These are phyloP conservation scores for Cryptococcus sp. DNA, from an alignment of 1,284 basidiomycete species.

Conservation along the genomic window DNA sequence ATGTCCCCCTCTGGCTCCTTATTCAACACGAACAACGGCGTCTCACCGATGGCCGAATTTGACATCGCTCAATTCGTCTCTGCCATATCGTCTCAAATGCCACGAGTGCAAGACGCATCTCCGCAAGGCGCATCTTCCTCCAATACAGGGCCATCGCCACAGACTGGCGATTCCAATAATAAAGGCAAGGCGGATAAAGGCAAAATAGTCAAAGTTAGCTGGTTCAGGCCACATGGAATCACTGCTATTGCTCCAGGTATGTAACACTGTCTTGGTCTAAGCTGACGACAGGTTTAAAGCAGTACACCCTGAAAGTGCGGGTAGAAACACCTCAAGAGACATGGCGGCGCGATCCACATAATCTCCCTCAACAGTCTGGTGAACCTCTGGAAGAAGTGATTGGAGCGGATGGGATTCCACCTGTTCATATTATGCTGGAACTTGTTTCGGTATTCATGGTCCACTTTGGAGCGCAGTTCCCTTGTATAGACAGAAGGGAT, in stretches of 20 bases:
- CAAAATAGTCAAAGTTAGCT: conserved; percentile 33
- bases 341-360: neutral
- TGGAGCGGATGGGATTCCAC: conserved; percentile 16
- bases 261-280: neutral
- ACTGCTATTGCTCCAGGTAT: conserved; percentile 32
- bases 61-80: conserved; percentile 28
- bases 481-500: conserved; percentile 12
- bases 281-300: conserved; percentile 19
- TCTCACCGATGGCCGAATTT: conserved; percentile 5
- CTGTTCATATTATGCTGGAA: conserved; percentile 20
- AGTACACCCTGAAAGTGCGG: conserved; percentile 28
- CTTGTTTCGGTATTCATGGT: conserved; percentile 26
- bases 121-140: conserved; percentile 8
- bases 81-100: conserved; percentile 25
- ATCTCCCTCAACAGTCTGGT: neutral
- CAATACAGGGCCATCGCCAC: neutral
- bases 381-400: conserved; percentile 13
- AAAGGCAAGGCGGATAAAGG: neutral
- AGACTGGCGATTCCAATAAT: neutral
- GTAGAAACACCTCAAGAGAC: conserved; percentile 15
- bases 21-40: neutral
- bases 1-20: neutral
- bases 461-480: conserved; percentile 32
- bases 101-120: conserved; percentile 26
- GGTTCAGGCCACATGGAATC: conserved; percentile 36